Percentiles rank a stretch among this genome's conserved stretches.
Evolutionary conservation across 2,329 filamentous ascomycete genomes (phyloP).

Genomic region (Cytospora piceicola): DNA sequence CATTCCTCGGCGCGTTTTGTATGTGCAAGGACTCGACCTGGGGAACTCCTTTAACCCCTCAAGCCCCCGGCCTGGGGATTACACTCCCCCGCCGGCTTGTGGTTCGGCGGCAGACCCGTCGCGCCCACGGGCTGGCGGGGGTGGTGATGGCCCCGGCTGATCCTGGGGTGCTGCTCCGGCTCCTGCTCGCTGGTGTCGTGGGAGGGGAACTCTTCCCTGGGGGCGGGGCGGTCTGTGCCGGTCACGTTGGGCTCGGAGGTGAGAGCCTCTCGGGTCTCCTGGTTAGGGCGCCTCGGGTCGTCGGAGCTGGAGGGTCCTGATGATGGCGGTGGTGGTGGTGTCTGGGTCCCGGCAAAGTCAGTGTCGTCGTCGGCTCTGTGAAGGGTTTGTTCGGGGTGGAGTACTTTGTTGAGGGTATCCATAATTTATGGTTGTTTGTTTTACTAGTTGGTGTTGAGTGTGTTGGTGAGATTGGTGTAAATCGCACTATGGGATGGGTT

Average conservation of each 20-base stretch:
- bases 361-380: slow-evolving; percentile 14
- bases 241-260: slow-evolving; percentile 24
- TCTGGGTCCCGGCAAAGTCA: slow-evolving; percentile 4
- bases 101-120: slow-evolving; percentile 19
- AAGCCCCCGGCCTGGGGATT: background rate
- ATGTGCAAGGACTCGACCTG: no score
- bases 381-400: slow-evolving; percentile 25
- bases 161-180: slow-evolving; percentile 15
- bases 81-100: slow-evolving; percentile 8
- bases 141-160: slow-evolving; percentile 29
- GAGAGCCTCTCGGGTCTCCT: slow-evolving; percentile 23
- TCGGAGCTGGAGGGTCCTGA: background rate
- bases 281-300: background rate
- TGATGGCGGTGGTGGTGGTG: slow-evolving; percentile 10
- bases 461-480: background rate
- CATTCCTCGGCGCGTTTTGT: no score
- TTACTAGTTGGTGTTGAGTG: background rate
- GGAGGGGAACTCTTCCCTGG: slow-evolving; percentile 4
- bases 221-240: slow-evolving; percentile 19
- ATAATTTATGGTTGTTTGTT: slow-evolving; percentile 7
- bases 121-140: slow-evolving; percentile 29
- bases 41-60: no score
- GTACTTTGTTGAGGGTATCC: slow-evolving; percentile 29
- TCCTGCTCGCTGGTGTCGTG: background rate
- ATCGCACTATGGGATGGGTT: background rate